A percentile compares a stretch with the other conserved stretches of the same genome.
Evolutionary conservation across 139 green algal genomes (phyloP).

Genomic region (Dunaliella sp.): DNA sequence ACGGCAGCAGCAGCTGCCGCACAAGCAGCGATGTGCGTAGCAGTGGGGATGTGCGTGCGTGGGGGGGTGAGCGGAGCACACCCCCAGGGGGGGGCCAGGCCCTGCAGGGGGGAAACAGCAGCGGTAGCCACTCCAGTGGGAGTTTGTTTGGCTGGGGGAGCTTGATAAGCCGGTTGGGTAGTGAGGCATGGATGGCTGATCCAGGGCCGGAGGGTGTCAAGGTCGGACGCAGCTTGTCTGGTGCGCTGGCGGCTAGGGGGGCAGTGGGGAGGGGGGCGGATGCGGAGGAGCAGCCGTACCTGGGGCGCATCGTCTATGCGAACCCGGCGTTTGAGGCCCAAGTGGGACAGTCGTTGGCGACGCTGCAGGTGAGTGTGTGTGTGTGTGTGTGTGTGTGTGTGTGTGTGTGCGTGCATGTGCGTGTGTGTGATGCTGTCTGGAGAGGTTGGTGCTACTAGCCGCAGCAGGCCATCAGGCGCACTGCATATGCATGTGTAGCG

Average conservation of each 20-base stretch:
- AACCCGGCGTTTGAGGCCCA: constrained; percentile 4
- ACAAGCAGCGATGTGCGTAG: not conserved
- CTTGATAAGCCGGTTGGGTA: not conserved
- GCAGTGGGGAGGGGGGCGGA: not conserved
- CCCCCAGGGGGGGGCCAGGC: no score
- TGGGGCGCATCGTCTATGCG: not conserved
- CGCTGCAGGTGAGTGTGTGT: no score
- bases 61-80: not conserved
- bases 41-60: not conserved
- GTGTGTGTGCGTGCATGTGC: no score
- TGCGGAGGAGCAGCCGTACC: not conserved
- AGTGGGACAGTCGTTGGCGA: not conserved
- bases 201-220: not conserved
- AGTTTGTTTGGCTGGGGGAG: not conserved
- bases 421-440: no score
- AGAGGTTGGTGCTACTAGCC: no score
- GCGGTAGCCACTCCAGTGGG: not conserved
- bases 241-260: not conserved
- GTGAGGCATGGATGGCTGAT: not conserved
- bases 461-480: no score
- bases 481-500: no score
- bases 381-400: no score
- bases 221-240: not conserved
- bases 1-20: not conserved
- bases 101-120: not conserved